A percentile compares a stretch with the other conserved stretches of the same genome.
Evolutionary conservation across 805 yeast species (phyloP).

Genomic region (Brettanomyces custersianus): DNA sequence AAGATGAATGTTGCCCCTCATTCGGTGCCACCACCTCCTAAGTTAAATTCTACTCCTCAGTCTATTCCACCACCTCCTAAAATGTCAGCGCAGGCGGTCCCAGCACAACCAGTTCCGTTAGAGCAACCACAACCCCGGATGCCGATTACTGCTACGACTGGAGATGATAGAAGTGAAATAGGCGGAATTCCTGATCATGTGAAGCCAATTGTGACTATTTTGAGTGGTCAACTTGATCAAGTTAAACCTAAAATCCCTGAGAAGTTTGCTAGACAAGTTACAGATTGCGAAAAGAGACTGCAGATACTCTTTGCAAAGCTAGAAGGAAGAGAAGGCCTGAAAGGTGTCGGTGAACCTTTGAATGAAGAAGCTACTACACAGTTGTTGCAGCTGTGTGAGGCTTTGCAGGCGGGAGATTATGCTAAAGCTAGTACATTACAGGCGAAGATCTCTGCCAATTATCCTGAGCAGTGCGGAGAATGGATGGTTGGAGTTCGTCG

Average conservation of each 20-base stretch:
- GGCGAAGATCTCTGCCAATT: conserved; percentile 51
- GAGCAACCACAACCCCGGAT: conserved; percentile 17
- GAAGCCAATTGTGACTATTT: conserved; percentile 46
- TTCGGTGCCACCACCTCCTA: neutral
- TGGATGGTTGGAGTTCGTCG: conserved; percentile 94
- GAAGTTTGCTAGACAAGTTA: conserved; percentile 60
- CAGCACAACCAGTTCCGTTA: conserved; percentile 10
- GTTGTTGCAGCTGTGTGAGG: conserved; percentile 42
- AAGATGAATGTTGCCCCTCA: neutral
- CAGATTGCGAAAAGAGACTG: conserved; percentile 77
- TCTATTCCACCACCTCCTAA: conserved; percentile 12
- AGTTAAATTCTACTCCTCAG: conserved; percentile 2
- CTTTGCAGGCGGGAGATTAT: conserved; percentile 47
- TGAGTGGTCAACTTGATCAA: conserved; percentile 45
- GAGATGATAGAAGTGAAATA: conserved; percentile 44
- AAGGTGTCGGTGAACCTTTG: conserved; percentile 24
- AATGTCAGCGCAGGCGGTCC: conserved; percentile 5
- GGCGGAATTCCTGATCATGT: conserved; percentile 54
- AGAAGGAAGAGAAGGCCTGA: conserved; percentile 59
- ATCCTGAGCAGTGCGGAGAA: conserved; percentile 69
- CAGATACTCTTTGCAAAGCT: conserved; percentile 69
- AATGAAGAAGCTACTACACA: conserved; percentile 34
- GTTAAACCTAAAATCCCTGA: conserved; percentile 72
- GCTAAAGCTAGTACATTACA: conserved; percentile 48
- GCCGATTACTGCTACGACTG: conserved; percentile 11